Percentiles rank a stretch among this genome's conserved stretches.
Conservation (phyloP, 306 rosid genomes). For the Geum urbanum region DNA sequence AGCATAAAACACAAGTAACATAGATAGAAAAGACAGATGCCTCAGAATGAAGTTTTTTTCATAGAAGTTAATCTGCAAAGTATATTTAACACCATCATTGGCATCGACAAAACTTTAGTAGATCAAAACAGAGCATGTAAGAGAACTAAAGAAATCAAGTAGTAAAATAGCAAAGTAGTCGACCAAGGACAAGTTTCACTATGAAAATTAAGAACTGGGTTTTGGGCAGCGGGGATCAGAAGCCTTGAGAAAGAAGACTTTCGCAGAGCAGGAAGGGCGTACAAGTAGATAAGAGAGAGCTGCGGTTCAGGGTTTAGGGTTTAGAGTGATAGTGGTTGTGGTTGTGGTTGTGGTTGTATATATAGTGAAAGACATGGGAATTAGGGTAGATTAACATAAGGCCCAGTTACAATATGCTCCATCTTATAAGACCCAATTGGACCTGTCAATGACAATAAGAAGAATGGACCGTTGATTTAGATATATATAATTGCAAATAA, state of each 20-base stretch:
- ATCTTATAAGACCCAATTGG: background rate
- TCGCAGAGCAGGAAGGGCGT: too few species aligned
- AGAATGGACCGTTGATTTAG: too few species aligned
- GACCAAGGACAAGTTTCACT: background rate
- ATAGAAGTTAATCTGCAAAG: constrained; percentile 56
- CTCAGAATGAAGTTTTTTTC: constrained; percentile 54
- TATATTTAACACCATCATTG: constrained; percentile 73
- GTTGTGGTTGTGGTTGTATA: background rate
- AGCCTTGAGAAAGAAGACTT: too few species aligned
- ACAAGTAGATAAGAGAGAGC: too few species aligned
- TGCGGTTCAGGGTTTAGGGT: background rate
- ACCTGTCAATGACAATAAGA: too few species aligned
- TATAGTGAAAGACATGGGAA: constrained; percentile 7
- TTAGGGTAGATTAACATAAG: constrained; percentile 10
- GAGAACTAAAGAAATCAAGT: background rate
- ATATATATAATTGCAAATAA: too few species aligned
- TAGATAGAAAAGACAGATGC: constrained; percentile 22
- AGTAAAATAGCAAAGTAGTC: background rate
- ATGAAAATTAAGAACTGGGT: background rate
- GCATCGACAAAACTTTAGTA: constrained; percentile 14
- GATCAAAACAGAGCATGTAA: background rate
- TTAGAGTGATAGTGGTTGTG: background rate
- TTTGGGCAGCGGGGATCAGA: background rate
- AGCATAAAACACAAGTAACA: background rate
- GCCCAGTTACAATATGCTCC: background rate